A percentile compares a stretch with the other conserved stretches of the same genome.
Evolutionary conservation across 257 asterid species (phyloP).

Genomic region (Jaltomata sinuosa): DNA sequence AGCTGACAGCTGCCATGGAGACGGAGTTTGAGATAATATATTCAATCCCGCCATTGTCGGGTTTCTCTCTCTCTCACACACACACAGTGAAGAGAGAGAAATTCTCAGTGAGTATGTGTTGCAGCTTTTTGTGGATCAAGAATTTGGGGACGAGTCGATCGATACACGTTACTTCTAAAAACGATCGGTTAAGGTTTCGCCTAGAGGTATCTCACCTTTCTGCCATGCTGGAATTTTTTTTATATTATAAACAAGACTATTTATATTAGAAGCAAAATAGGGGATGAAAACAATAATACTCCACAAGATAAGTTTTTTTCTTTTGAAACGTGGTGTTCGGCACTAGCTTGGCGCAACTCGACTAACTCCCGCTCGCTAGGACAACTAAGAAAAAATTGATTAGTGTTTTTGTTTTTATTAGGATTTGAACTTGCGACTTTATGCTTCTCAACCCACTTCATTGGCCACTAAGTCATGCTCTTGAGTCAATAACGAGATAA

Average conservation of each 20-base stretch:
- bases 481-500: too few species aligned
- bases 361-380: too few species aligned
- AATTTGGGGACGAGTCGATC: conserved; percentile 9
- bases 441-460: too few species aligned
- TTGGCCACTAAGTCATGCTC: too few species aligned
- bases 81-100: not conserved
- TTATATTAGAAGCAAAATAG: too few species aligned
- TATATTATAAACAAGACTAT: not conserved
- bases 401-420: too few species aligned
- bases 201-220: not conserved
- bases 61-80: not conserved
- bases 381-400: too few species aligned
- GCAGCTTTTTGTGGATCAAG: not conserved
- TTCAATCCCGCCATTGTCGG: conserved; percentile 67
- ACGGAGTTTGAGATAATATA: conserved; percentile 40
- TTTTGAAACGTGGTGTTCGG: too few species aligned
- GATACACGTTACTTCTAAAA: not conserved
- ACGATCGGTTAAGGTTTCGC: not conserved
- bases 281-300: not conserved
- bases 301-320: too few species aligned
- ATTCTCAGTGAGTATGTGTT: not conserved
- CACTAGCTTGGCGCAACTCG: too few species aligned
- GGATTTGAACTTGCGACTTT: too few species aligned
- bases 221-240: not conserved
- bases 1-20: conserved; percentile 26